Conservation (phyloP, 176 grass and related monocot species). For the Metroxylon sagu region DNA sequence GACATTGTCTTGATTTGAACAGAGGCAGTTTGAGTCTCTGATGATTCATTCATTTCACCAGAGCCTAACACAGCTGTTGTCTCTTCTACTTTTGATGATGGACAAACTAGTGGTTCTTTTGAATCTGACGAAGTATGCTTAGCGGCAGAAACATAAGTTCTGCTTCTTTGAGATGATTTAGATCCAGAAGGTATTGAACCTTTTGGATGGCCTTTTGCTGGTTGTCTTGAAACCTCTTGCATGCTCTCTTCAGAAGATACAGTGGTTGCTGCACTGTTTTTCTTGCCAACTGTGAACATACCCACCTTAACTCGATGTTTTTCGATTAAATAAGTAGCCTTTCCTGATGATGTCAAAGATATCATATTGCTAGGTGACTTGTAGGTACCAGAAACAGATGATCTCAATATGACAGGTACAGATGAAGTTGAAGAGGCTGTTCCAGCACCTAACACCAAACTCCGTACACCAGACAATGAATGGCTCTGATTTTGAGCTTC, state of each 20-base stretch:
- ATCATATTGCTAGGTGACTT: slow-evolving; percentile 6
- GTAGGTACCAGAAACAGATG: slow-evolving; percentile 29
- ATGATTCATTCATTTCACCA: slow-evolving; percentile 34
- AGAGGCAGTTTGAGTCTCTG: slow-evolving; percentile 23
- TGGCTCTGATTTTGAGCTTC: slow-evolving; percentile 30
- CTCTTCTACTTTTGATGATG: slow-evolving; percentile 34
- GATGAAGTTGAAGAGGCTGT: slow-evolving; percentile 50
- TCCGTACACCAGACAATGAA: slow-evolving; percentile 24
- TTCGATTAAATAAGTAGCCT: slow-evolving; percentile 26
- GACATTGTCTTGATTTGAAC: slow-evolving; percentile 40
- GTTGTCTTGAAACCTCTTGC: slow-evolving; percentile 32
- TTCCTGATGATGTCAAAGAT: slow-evolving; percentile 28
- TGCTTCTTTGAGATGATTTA: slow-evolving; percentile 54
- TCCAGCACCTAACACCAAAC: slow-evolving; percentile 19
- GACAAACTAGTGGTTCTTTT: slow-evolving; percentile 33
- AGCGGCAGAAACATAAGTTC: slow-evolving; percentile 24
- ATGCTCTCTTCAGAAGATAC: slow-evolving; percentile 29
- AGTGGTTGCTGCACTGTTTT: slow-evolving; percentile 19
- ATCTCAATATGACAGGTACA: slow-evolving; percentile 23
- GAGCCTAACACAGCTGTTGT: slow-evolving; percentile 26
- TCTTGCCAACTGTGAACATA: slow-evolving; percentile 22
- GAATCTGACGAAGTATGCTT: slow-evolving; percentile 35
- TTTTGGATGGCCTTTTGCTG: slow-evolving; percentile 59
- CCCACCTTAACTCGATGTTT: slow-evolving; percentile 26
- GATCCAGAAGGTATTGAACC: slow-evolving; percentile 33